Base-by-base conservation (phyloP, 768 basidiomycete species). In the Melanogaster broomeanus region DNA sequence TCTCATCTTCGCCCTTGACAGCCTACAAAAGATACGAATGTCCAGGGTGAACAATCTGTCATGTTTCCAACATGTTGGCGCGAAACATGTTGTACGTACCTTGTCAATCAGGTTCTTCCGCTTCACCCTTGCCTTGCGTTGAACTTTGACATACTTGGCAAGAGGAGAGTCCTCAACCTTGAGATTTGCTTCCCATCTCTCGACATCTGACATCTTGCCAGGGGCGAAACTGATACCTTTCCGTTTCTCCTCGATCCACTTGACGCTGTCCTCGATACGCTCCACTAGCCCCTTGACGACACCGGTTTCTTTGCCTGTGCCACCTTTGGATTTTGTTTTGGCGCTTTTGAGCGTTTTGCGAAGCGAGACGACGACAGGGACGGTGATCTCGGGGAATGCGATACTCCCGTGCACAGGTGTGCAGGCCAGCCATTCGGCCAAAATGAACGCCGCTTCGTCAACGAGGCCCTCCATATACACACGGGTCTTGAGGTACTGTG, bases 301-400 rank as follows among this genome's bases (percentile, higher is more conserved):
- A 3, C 74, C 77, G 1, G 77, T 75, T 53, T 88, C 86, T 63
- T 90, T 90, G 1, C 73, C 68, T 10, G 48, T 33, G 12, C 63
- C 53, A 42, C 72, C 60, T 40, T 68, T 61, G 25, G 69, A 63
- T 40, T 67, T 68, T 31, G 75, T 66, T 49, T 79, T 80, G 22
- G 76, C 73, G 34, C 71, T 74, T 68, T 97, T 98, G 57, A 95
- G 60, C 48, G 81, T 77, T 57, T 88, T 87, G 39, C 84, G 83
- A 45, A 99, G 74, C 1, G 82, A 74, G 11, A 90, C 78, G 15
- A 85, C 71, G 33, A 94, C 74, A 3, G 95, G 94, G 12, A 98
- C 81, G 13, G 84, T 77, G 35, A 96, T 78, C 71, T 99, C 97
- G 2, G 97, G 96, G 77, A 97, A 98, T 1, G 92, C 92, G 52